Percentiles rank a stretch among this genome's conserved stretches.
Evolutionary conservation across 345 rosid species (phyloP).

Genomic region (Aurinia saxatilis): DNA sequence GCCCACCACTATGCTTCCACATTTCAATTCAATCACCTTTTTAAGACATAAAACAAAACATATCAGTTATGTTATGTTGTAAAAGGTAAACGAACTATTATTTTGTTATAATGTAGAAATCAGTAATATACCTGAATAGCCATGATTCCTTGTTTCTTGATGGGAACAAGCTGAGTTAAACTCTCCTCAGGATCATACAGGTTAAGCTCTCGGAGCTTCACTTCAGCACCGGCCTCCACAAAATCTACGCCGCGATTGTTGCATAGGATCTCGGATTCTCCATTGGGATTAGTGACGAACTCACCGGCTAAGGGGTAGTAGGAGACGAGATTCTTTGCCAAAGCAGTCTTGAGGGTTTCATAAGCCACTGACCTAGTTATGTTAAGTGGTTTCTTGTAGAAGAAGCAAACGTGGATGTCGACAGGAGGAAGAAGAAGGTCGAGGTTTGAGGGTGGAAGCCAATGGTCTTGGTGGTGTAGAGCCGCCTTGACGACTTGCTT

Average conservation of each 20-base stretch:
- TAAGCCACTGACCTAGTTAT: slow-evolving; percentile 16
- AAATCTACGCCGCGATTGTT: slow-evolving; percentile 84
- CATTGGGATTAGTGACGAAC: slow-evolving; percentile 44
- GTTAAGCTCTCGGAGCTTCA: slow-evolving; percentile 46
- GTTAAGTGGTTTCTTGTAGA: slow-evolving; percentile 36
- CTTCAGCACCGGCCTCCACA: slow-evolving; percentile 49
- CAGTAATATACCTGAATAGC: slow-evolving; percentile 75
- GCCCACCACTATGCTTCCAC: slow-evolving; percentile 61
- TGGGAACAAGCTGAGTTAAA: slow-evolving; percentile 58
- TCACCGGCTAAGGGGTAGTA: slow-evolving; percentile 75
- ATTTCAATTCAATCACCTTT: slow-evolving; percentile 55
- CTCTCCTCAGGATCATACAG: slow-evolving; percentile 59
- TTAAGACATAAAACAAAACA: neutral
- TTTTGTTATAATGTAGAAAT: neutral
- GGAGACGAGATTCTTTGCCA: slow-evolving; percentile 58
- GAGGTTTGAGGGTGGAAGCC: slow-evolving; percentile 83
- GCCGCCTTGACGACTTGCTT: slow-evolving; percentile 56
- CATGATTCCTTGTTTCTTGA: slow-evolving; percentile 47
- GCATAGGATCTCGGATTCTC: slow-evolving; percentile 78
- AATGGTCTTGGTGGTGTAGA: slow-evolving; percentile 60
- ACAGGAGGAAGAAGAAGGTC: slow-evolving; percentile 76
- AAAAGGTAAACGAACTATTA: neutral
- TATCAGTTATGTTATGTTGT: neutral
- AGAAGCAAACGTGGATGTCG: slow-evolving; percentile 55
- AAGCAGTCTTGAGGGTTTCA: slow-evolving; percentile 41